These are phyloP conservation scores for Amylocarpus encephaloides DNA, from an alignment of 2,329 filamentous ascomycete species.

Conservation along the genomic window DNA sequence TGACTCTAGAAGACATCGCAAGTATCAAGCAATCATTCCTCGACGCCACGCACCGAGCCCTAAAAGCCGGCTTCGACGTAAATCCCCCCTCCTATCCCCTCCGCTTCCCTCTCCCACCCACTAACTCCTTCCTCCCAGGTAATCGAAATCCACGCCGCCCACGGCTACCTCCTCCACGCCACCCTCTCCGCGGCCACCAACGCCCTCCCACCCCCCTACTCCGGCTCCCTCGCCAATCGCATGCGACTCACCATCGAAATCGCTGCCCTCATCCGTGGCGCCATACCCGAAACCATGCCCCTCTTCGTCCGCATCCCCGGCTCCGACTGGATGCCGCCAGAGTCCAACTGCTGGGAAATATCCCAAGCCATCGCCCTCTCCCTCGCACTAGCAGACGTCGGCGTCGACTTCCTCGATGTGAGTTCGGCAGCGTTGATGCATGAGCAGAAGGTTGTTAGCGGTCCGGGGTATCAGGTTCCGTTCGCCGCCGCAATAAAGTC, in stretches of 20 bases:
- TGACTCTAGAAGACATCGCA: conserved; percentile 63
- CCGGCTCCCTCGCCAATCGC: conserved; percentile 64
- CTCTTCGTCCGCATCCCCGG: conserved; percentile 67
- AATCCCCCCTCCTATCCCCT: conserved; percentile 8
- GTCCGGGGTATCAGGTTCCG: conserved; percentile 62
- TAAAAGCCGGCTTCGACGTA: conserved; percentile 61
- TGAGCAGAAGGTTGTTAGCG: conserved; percentile 47
- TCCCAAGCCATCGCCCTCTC: conserved; percentile 60
- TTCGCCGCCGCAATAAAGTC: conserved; percentile 65
- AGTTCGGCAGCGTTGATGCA: conserved; percentile 59
- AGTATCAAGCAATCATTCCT: conserved; percentile 55
- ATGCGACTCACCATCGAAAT: conserved; percentile 60
- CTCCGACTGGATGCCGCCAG: conserved; percentile 64
- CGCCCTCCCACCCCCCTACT: conserved; percentile 59
- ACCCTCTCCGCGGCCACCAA: conserved; percentile 66
- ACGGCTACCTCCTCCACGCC: conserved; percentile 66
- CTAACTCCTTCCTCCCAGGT: conserved; percentile 16
- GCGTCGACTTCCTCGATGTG: conserved; percentile 69
- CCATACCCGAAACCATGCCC: conserved; percentile 60
- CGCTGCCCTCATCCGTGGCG: conserved; percentile 52
- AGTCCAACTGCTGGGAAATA: conserved; percentile 55
- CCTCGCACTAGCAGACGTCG: conserved; percentile 53
- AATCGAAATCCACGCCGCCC: conserved; percentile 72
- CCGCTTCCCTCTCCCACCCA: neutral
- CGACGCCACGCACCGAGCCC: conserved; percentile 49